Evolutionary conservation across 441 rosid species (phyloP), one percentile per base, ranked within the genome.

Genomic region (Gossypium davidsonii): DNA sequence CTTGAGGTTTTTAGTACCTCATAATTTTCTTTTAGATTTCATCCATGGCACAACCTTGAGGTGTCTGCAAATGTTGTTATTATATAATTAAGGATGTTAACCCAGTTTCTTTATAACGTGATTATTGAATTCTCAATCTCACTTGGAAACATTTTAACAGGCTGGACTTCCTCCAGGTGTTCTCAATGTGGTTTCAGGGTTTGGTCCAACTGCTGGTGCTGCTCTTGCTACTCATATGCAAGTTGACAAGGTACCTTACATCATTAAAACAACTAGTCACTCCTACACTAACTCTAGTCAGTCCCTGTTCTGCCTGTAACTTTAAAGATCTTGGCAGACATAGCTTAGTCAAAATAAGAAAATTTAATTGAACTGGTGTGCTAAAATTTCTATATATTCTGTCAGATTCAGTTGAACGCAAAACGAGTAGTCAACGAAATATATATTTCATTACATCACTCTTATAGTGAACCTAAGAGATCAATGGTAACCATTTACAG

Each of bases 161-260:
- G 97, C 97, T 77, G 94, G 94, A 72, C 86, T 87, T 73, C 94
- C 94, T 23, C 79, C 87, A 3, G 97, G 97, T 74, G 97, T 87
- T 79, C 78, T 90, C 5, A 90, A 91, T 64, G 82, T 88, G 9
- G 81, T 91, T 71, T 84, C 91, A 60, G 94, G 93, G 67, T 91
- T 78, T 66, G 97, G 93, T 61, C 79, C 89, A 0, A 88, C 87
- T 3, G 91, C 90, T 14, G 94, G 97, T 78, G 94, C 93, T n/a
- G 90, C 97, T 31, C 77, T 91, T 20, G 85, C 91, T 62, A 81
- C 89, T 56, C 97, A 88, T 78, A 89, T 89, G 93, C 87, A 89
- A 60, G 82, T 91, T 18, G 91, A 88, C 75, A 91, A 89, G 94
- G 97, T 89, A 75, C 63, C 4, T 44, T 74, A 53, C 5, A 14